phyloP scores from a whole-genome alignment of 495 filamentous ascomycete genomes.

The Hypomontagnella monticulosa region DNA sequence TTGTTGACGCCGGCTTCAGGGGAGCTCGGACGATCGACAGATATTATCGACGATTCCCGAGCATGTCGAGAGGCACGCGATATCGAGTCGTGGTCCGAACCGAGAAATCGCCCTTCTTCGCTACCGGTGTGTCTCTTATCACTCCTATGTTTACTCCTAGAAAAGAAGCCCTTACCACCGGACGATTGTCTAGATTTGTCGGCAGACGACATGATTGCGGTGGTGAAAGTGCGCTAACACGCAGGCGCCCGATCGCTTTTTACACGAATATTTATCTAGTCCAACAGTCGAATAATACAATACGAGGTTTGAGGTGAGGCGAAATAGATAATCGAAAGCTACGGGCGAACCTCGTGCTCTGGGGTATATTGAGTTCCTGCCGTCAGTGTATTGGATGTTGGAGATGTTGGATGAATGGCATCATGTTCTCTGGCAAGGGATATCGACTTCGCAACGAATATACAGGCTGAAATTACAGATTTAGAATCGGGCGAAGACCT shows the following conservation, averaged over 20 bases:
- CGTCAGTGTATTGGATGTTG: constrained; percentile 45
- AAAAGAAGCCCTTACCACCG: constrained; percentile 84
- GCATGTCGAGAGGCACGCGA: constrained; percentile 84
- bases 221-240: constrained; percentile 35
- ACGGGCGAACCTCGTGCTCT: background rate
- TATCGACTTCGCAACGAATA: constrained; percentile 35
- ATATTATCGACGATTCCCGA: constrained; percentile 79
- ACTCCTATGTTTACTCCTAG: constrained; percentile 78
- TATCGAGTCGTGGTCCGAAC: constrained; percentile 61
- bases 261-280: constrained; percentile 23
- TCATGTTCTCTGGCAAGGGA: constrained; percentile 42
- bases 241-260: constrained; percentile 37
- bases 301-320: constrained; percentile 3
- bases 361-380: constrained; percentile 41
- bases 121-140: constrained; percentile 68
- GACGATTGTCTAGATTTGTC: constrained; percentile 87
- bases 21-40: constrained; percentile 69
- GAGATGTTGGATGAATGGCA: constrained; percentile 41
- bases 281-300: constrained; percentile 10
- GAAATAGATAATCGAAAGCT: constrained; percentile 28
- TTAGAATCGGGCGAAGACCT: constrained; percentile 40
- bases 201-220: constrained; percentile 64
- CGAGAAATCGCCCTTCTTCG: constrained; percentile 60
- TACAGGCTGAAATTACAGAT: constrained; percentile 38
- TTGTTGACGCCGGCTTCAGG: constrained; percentile 67